Base-by-base conservation (phyloP, 495 filamentous ascomycete genomes). In the Aspergillus olivimuriae region DNA sequence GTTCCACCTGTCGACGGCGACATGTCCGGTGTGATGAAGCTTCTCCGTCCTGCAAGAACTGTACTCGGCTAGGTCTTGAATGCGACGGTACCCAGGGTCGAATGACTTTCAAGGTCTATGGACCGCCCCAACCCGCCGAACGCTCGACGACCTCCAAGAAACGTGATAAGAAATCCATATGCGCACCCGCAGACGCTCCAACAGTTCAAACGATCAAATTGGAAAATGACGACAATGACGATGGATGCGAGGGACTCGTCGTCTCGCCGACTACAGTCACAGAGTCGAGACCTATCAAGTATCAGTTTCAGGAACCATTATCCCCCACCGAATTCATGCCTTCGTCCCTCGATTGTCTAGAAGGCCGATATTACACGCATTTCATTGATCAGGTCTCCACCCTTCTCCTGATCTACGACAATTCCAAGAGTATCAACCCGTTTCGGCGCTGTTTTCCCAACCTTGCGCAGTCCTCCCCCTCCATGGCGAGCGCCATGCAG, bases 11-110 rank as follows among this genome's bases (percentile, higher is more conserved):
- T 57, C 46, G 66, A 39, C 34, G 68, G 43, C 55, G 69, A 42
- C 54, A 75, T 62, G 42, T 77, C 50, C 51, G 66, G 52, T 64
- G 70, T 39, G 68, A 74, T 41, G 69, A 72, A 44, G 52, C 63
- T 0, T 65, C 60, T 3, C 69, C 70, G 0, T 45, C 55, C 0
- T 74, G 70, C 51, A 63, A 63, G 18, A 70, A 70, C 34, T 70
- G 67, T 17, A 55, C 56, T 8, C 64, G 66, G 1, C 37, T 68
- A 14, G 60, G 58, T 11, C 53, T 64, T 2, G 60, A 69, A 31
- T 69, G 66, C 20, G 63, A 67, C 55, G 66, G 62, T 1, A 58
- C 61, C 4, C 61, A 69, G 46, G 64, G 62, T 7, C 57, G 59
- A 9, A 66, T 68, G 68, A 69, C 65, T 12, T 67, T 68, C 45